Conservation (phyloP, 768 basidiomycete species). For the Calocybe cyanea region DNA sequence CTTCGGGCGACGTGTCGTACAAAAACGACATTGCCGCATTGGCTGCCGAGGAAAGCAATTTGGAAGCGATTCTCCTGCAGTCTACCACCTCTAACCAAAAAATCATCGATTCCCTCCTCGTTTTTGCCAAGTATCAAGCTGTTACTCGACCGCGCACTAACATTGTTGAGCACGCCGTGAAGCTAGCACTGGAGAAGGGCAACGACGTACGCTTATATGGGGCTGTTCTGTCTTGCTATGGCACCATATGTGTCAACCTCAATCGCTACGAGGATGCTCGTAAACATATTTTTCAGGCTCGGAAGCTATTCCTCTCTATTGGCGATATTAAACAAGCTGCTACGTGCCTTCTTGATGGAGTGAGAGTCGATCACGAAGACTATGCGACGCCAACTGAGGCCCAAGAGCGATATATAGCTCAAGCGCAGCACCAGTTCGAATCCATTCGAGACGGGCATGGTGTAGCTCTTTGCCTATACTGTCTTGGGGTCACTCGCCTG, state of each 20-base stretch:
- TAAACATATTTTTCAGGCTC: not conserved
- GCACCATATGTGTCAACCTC: not conserved
- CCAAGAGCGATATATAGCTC: not conserved
- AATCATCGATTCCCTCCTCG: slow-evolving; percentile 13
- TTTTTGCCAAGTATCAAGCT: slow-evolving; percentile 14
- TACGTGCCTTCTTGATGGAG: not conserved
- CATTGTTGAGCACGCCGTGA: slow-evolving; percentile 5
- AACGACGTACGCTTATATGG: not conserved
- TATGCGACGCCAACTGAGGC: not conserved
- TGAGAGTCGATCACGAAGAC: not conserved
- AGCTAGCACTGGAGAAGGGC: not conserved
- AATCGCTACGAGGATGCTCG: not conserved
- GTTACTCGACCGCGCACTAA: slow-evolving; percentile 12
- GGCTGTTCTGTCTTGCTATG: not conserved
- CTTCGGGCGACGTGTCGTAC: slow-evolving; percentile 7
- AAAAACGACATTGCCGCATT: slow-evolving; percentile 3
- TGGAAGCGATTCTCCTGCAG: slow-evolving; percentile 17
- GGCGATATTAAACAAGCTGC: not conserved
- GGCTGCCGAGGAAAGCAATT: slow-evolving; percentile 11
- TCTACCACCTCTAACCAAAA: slow-evolving; percentile 1
- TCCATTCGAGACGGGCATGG: not conserved
- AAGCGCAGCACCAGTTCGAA: not conserved
- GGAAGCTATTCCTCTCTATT: not conserved
- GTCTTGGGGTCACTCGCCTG: not conserved
- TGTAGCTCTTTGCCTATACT: not conserved